Evolutionary conservation across 208 protist species (phyloP).

Genomic region (Porcisia deanei): DNA sequence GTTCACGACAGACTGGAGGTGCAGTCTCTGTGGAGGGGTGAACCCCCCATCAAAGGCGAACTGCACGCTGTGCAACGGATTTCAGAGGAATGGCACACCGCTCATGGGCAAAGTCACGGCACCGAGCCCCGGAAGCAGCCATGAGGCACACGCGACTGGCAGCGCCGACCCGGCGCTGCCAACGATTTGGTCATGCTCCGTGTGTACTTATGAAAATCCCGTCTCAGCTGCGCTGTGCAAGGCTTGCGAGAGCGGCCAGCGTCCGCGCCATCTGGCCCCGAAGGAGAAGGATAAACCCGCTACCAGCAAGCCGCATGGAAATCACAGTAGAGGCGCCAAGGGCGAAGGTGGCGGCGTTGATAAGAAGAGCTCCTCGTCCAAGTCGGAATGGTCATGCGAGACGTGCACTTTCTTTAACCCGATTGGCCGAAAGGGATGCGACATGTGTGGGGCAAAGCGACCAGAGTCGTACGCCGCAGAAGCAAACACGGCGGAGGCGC

Average conservation of each 20-base stretch:
- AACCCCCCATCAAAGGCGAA: conserved; percentile 39
- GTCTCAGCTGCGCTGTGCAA: conserved; percentile 48
- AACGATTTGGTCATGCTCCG: conserved; percentile 66
- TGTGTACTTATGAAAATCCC: conserved; percentile 81
- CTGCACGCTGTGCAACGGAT: conserved; percentile 65
- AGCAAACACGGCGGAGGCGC: conserved; percentile 23
- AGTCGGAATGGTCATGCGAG: conserved; percentile 53
- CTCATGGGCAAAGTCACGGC: conserved; percentile 10
- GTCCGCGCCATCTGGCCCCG: conserved; percentile 51
- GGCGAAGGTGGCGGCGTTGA: conserved; percentile 7
- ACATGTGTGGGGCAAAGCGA: conserved; percentile 67
- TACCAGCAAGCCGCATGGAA: neutral
- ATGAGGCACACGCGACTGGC: neutral
- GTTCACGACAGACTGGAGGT: conserved; percentile 45
- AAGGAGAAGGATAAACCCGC: conserved; percentile 10
- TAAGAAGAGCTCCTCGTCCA: conserved; percentile 12
- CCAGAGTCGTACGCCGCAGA: conserved; percentile 45
- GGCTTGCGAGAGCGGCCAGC: conserved; percentile 78
- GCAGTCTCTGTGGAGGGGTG: conserved; percentile 64
- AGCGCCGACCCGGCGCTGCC: conserved; percentile 16
- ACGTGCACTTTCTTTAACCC: conserved; percentile 75
- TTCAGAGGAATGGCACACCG: conserved; percentile 67
- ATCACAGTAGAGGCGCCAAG: neutral
- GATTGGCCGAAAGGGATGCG: conserved; percentile 51
- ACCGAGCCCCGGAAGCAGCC: neutral